Conservation (phyloP, 768 basidiomycete genomes). For the Auricularia auricula-judae region DNA sequence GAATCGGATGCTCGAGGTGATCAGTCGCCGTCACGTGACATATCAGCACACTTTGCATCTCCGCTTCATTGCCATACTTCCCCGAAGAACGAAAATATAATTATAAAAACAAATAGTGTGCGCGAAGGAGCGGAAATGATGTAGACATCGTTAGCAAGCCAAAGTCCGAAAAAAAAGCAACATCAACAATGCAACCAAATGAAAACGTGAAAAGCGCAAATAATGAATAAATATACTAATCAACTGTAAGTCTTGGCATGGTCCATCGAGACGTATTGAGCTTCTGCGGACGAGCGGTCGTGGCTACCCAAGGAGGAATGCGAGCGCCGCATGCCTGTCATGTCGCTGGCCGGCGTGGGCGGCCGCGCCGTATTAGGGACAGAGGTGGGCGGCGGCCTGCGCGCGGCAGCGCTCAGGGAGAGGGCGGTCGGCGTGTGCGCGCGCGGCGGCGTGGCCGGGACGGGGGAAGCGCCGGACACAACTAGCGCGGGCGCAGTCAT, state of each 20-base stretch:
- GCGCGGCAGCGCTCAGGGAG: background rate
- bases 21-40: no score
- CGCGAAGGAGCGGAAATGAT: no score
- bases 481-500: background rate
- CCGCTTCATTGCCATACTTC: no score
- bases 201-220: background rate
- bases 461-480: background rate
- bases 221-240: background rate
- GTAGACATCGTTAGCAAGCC: background rate
- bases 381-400: background rate
- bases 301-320: background rate
- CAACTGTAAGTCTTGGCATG: background rate
- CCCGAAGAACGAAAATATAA: no score
- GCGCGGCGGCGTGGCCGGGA: background rate
- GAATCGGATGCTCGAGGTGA: no score
- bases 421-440: background rate
- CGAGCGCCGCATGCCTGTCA: background rate
- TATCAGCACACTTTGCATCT: no score
- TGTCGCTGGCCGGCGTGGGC: background rate
- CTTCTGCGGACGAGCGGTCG: background rate
- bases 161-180: background rate
- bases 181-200: background rate
- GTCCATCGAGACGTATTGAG: background rate
- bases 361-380: background rate
- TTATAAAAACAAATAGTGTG: no score